phyloP scores from a whole-genome alignment of 148 eudicot species.

The Talinum fruticosum region DNA sequence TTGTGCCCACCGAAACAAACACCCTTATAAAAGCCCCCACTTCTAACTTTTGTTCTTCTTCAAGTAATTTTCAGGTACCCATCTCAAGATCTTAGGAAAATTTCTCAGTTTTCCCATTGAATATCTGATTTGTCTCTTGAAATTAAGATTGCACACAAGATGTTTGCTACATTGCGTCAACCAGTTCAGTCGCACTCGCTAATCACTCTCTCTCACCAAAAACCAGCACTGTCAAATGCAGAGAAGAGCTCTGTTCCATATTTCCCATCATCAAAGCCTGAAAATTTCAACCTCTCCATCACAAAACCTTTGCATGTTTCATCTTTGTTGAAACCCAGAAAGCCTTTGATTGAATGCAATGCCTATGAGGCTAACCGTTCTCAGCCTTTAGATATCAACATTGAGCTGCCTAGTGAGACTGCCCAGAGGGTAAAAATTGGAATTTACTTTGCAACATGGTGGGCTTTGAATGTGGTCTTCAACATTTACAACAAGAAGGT shows the following conservation, averaged over 20 bases:
- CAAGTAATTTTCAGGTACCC: slow-evolving; percentile 9
- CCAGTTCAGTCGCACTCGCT: slow-evolving; percentile 32
- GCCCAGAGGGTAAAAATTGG: slow-evolving; percentile 52
- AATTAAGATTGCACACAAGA: slow-evolving; percentile 29
- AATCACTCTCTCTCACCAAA: slow-evolving; percentile 25
- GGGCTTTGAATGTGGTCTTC: slow-evolving; percentile 69
- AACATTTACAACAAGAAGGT: slow-evolving; percentile 73
- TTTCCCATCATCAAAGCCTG: slow-evolving; percentile 9
- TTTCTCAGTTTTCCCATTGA: not conserved
- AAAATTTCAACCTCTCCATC: slow-evolving; percentile 24
- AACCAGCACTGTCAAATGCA: slow-evolving; percentile 26
- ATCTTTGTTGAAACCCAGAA: slow-evolving; percentile 28
- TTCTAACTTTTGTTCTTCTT: not conserved
- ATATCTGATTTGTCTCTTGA: not conserved
- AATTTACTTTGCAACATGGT: slow-evolving; percentile 63
- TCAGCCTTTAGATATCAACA: slow-evolving; percentile 38
- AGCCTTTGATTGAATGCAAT: slow-evolving; percentile 29
- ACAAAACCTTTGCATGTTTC: slow-evolving; percentile 38
- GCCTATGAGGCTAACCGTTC: slow-evolving; percentile 50
- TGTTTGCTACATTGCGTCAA: slow-evolving; percentile 40
- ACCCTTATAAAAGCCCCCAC: slow-evolving; percentile 31
- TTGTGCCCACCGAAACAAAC: not conserved
- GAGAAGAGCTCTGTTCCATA: slow-evolving; percentile 9
- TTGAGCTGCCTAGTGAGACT: slow-evolving; percentile 41
- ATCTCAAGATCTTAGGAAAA: not conserved